Conservation (phyloP, 2,329 filamentous ascomycete genomes). For the Neonectria coccinea region DNA sequence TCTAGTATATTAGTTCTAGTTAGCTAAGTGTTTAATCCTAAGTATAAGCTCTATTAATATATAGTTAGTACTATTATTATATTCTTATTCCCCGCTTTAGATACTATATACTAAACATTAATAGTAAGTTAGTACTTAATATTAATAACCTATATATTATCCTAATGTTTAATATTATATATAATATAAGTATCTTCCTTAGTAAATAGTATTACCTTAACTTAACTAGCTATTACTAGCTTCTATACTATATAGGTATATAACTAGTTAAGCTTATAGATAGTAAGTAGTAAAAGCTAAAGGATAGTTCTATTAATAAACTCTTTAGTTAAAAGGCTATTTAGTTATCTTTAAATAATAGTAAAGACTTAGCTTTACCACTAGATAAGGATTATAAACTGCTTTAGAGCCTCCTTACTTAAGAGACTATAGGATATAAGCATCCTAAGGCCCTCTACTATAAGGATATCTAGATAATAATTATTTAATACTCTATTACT, state of each 20-base stretch:
- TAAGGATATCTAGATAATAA: slow-evolving; percentile 47
- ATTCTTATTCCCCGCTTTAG: slow-evolving; percentile 40
- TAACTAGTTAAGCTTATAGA: slow-evolving; percentile 47
- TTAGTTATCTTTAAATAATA: slow-evolving; percentile 11
- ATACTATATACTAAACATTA: slow-evolving; percentile 39
- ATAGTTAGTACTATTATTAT: slow-evolving; percentile 43
- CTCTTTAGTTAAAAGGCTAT: slow-evolving; percentile 40
- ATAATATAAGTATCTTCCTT: slow-evolving; percentile 43
- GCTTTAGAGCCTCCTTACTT: not conserved
- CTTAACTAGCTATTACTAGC: slow-evolving; percentile 43
- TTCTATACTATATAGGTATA: slow-evolving; percentile 45
- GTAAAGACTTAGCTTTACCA: slow-evolving; percentile 3
- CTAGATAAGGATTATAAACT: slow-evolving; percentile 40
- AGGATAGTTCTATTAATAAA: slow-evolving; percentile 42
- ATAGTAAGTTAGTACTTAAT: slow-evolving; percentile 43
- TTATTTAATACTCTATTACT: slow-evolving; percentile 43
- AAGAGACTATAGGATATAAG: slow-evolving; percentile 38
- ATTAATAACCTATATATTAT: slow-evolving; percentile 35
- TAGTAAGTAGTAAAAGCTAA: slow-evolving; percentile 41
- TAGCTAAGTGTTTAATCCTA: no score
- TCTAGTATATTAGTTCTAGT: not conserved
- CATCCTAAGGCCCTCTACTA: slow-evolving; percentile 48
- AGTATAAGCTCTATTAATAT: slow-evolving; percentile 21
- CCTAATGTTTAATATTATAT: slow-evolving; percentile 47
- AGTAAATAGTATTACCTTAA: slow-evolving; percentile 41